phyloP scores from a whole-genome alignment of 306 rosid genomes.

The Rubus idaeus region DNA sequence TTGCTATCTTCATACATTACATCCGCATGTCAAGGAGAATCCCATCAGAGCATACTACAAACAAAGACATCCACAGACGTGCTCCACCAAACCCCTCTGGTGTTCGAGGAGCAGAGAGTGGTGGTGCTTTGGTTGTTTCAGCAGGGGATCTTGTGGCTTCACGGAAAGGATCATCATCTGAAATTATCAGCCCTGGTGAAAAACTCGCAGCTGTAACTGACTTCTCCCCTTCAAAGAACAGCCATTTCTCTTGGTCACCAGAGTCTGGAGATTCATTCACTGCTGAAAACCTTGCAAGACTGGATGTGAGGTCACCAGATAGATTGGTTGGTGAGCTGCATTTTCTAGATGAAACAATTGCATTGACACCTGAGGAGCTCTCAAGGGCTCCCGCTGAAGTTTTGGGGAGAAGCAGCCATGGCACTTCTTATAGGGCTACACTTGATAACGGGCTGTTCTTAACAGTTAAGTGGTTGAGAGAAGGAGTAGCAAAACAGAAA shows the following conservation, averaged over 20 bases:
- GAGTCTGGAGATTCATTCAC: constrained; percentile 76
- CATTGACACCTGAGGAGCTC: constrained; percentile 83
- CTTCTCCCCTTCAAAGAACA: constrained; percentile 82
- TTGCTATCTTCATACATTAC: constrained; percentile 81
- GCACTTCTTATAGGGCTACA: constrained; percentile 93
- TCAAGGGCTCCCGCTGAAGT: constrained; percentile 99
- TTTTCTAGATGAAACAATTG: constrained; percentile 82
- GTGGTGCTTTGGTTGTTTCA: constrained; percentile 73
- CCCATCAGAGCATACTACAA: constrained; percentile 42
- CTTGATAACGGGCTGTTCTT: constrained; percentile 73
- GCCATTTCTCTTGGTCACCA: constrained; percentile 90
- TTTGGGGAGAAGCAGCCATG: constrained; percentile 96
- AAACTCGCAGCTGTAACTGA: constrained; percentile 60
- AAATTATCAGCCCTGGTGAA: constrained; percentile 61
- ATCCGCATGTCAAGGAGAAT: constrained; percentile 63
- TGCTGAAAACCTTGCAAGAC: constrained; percentile 68
- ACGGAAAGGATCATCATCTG: constrained; percentile 74
- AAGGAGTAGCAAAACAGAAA: constrained; percentile 97
- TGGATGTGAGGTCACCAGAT: constrained; percentile 89
- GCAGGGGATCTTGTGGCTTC: constrained; percentile 80
- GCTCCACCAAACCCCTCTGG: constrained; percentile 56
- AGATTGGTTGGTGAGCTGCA: constrained; percentile 84
- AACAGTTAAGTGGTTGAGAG: constrained; percentile 98
- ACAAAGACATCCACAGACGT: constrained; percentile 43
- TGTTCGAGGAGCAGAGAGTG: constrained; percentile 42